Conservation (phyloP, 1,139 yeast genomes). For the Arxiozyma telluris region DNA sequence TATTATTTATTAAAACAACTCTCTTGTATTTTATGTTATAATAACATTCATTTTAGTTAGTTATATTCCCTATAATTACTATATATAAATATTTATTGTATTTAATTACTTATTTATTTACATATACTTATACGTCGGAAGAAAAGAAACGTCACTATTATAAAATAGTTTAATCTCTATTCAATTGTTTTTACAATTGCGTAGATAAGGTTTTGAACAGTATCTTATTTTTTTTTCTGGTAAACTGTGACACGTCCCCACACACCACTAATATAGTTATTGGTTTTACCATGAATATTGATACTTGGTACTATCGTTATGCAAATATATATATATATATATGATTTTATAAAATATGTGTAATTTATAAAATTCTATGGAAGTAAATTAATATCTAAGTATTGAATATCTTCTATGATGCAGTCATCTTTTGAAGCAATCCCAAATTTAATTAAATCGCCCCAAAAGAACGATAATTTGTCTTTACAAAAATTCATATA, state of each 20-base stretch:
- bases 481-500: constrained; percentile 35
- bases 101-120: too few relatives aligned
- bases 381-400: too few relatives aligned
- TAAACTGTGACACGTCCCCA: not conserved
- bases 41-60: not conserved
- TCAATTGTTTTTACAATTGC: too few relatives aligned
- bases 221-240: too few relatives aligned
- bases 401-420: not conserved
- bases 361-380: not conserved
- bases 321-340: too few relatives aligned
- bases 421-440: constrained; percentile 36
- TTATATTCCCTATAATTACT: not conserved
- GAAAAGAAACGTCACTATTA: not conserved
- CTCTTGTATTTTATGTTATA: not conserved
- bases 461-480: constrained; percentile 62
- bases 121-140: too few relatives aligned
- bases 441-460: constrained; percentile 62
- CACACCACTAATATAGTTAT: not conserved
- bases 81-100: too few relatives aligned
- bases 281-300: not conserved
- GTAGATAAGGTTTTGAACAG: too few relatives aligned
- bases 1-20: too few relatives aligned
- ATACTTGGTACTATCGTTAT: too few relatives aligned
- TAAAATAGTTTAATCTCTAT: too few relatives aligned
- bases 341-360: too few relatives aligned